Evolutionary conservation across 2,329 filamentous ascomycete genomes (phyloP).

Genomic region (Penicillium paneum): DNA sequence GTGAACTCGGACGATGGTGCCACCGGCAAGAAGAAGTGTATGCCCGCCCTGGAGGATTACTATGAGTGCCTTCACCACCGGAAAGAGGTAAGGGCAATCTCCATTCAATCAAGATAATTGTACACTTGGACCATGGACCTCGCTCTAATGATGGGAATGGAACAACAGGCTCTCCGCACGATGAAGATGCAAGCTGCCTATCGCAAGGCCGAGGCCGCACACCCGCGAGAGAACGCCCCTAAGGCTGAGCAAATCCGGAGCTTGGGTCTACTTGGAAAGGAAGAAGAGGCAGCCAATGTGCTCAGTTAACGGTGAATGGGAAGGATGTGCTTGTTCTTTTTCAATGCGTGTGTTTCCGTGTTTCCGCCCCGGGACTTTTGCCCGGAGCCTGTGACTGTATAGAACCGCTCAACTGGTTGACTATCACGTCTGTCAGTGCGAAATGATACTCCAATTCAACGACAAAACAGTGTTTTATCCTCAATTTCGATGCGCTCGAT

Average conservation of each 20-base stretch:
- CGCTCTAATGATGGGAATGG: slow-evolving; percentile 5
- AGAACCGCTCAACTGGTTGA: slow-evolving; percentile 30
- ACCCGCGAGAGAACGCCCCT: slow-evolving; percentile 74
- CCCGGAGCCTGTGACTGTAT: slow-evolving; percentile 32
- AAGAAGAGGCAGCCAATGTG: slow-evolving; percentile 70
- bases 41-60: slow-evolving; percentile 85
- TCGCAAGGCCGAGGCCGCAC: slow-evolving; percentile 71
- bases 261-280: slow-evolving; percentile 77
- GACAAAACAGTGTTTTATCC: slow-evolving; percentile 6
- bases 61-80: slow-evolving; percentile 98
- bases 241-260: slow-evolving; percentile 83
- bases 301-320: slow-evolving; percentile 31
- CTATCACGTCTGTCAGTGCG: slow-evolving; percentile 18
- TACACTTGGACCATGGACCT: neutral
- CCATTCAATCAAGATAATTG: neutral
- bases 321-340: slow-evolving; percentile 24
- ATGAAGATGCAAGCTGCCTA: slow-evolving; percentile 78
- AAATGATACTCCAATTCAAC: slow-evolving; percentile 29
- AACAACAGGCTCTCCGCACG: slow-evolving; percentile 68
- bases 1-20: slow-evolving; percentile 82
- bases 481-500: neutral
- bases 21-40: slow-evolving; percentile 82
- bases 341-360: slow-evolving; percentile 28
- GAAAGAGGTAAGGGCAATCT: slow-evolving; percentile 73
- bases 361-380: slow-evolving; percentile 23